These are phyloP conservation scores for Diplotaxis tenuifolia DNA, from an alignment of 345 rosid species.

Conservation along the genomic window DNA sequence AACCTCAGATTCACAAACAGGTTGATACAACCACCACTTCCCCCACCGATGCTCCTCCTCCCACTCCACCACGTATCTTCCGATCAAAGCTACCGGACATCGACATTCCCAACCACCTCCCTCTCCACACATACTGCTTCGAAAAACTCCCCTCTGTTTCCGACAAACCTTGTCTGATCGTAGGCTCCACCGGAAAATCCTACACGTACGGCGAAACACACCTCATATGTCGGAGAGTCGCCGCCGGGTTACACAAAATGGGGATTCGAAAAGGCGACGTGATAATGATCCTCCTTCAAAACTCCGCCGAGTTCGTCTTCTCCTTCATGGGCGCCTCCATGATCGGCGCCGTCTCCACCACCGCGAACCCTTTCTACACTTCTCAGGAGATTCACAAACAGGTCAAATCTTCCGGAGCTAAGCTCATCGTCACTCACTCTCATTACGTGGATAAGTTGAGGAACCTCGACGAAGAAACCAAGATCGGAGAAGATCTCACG, in stretches of 20 bases:
- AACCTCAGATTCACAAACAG: constrained; percentile 29
- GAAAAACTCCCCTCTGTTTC: constrained; percentile 41
- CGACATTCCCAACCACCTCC: constrained; percentile 62
- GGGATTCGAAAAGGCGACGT: constrained; percentile 74
- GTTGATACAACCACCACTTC: constrained; percentile 6
- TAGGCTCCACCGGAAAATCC: constrained; percentile 50
- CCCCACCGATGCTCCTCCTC: constrained; percentile 6
- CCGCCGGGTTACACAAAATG: constrained; percentile 56
- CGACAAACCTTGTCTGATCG: constrained; percentile 62
- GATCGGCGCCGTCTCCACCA: constrained; percentile 76
- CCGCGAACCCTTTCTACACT: constrained; percentile 90
- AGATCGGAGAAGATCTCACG: constrained; percentile 44
- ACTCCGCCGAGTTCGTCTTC: constrained; percentile 79
- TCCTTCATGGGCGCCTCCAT: constrained; percentile 87
- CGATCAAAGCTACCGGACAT: constrained; percentile 80
- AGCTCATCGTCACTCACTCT: constrained; percentile 69
- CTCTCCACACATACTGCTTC: constrained; percentile 80
- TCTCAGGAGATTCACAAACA: constrained; percentile 69
- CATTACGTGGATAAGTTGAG: constrained; percentile 60
- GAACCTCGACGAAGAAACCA: constrained; percentile 11
- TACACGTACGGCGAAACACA: constrained; percentile 56
- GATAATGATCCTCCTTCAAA: constrained; percentile 82
- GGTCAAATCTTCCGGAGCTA: constrained; percentile 45
- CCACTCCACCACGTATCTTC: constrained; percentile 47
- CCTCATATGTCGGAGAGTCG: constrained; percentile 46